Evolutionary conservation across 768 basidiomycete genomes (phyloP), one percentile per base, ranked within the genome.

Genomic region (Russula sp.): DNA sequence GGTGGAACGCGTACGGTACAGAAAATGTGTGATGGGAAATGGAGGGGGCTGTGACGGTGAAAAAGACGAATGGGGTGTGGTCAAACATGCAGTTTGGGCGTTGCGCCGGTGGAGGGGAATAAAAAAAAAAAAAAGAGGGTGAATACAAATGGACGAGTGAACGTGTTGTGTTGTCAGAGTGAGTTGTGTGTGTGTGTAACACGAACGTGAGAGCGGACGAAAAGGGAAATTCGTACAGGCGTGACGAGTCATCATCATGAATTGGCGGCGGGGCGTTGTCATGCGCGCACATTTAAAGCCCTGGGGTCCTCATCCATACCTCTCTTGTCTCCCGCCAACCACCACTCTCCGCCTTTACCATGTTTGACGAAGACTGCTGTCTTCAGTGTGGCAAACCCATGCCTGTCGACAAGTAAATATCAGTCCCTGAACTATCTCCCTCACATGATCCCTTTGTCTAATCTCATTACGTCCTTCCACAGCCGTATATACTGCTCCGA

Each of bases 351-450:
- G 36, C 3, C 32, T 16, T 48, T 16, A 22, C 47, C 35, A 71
- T 71, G 70, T 71, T 71, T 45, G 58, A 67, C 42, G 70, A 70
- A 49, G 69, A 69, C 58, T 67, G 67, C 67, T 71, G 70, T 56
- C 62, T 71, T 34, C 65, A 62, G 35, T 71, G 70, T 49, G 70
- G 70, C 54, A 69, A 65, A 47, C 68, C 66, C 35, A 60, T 63
- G 41, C 60, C 56, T 48, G 29, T 39, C 13, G 68, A 59, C 56
- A 65, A 61, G 66, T 67, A 59, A 56, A 45, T 59, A 50, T 45
- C 58, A 2, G 46, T 56, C 50, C 51, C 52, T 59, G 58, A 63
- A 32, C 53, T 35, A 8, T 48, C 43, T 39, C 10, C 65, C 60
- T 61, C 60, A 51, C 63, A 65, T 59, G 53, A 59, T 59, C 54